Percentiles rank a stretch among this genome's conserved stretches.
Evolutionary conservation across 805 yeast species (phyloP).

Genomic region (Wilhelminamyces savonicus): DNA sequence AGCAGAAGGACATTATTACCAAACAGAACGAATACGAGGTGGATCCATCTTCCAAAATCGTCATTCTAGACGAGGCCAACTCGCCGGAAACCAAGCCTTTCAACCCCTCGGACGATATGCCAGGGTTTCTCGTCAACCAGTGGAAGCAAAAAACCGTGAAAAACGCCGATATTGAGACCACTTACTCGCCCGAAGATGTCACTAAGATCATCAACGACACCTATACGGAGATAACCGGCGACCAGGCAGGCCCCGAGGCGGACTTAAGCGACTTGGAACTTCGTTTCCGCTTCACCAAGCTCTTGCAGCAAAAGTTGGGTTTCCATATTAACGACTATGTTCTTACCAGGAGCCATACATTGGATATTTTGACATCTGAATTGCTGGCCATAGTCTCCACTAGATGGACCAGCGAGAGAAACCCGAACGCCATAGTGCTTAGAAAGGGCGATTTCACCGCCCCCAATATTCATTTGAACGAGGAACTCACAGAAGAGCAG

Average conservation of each 20-base stretch:
- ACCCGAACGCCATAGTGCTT: slow-evolving; percentile 71
- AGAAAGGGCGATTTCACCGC: slow-evolving; percentile 49
- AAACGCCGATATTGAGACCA: slow-evolving; percentile 20
- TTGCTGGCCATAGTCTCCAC: slow-evolving; percentile 33
- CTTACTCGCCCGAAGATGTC: slow-evolving; percentile 19
- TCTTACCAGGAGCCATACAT: slow-evolving; percentile 35
- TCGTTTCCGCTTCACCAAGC: slow-evolving; percentile 46
- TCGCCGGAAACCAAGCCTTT: slow-evolving; percentile 24
- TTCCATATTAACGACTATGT: slow-evolving; percentile 48
- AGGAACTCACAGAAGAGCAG: slow-evolving; percentile 40
- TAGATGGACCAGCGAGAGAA: slow-evolving; percentile 51
- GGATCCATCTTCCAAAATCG: slow-evolving; percentile 25
- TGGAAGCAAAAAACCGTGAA: slow-evolving; percentile 27
- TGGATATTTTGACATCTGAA: slow-evolving; percentile 32
- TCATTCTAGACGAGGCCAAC: slow-evolving; percentile 29
- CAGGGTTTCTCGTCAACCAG: slow-evolving; percentile 26
- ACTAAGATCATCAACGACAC: slow-evolving; percentile 18
- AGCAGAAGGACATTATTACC: slow-evolving; percentile 27
- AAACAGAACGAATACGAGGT: slow-evolving; percentile 33
- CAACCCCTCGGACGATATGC: slow-evolving; percentile 23
- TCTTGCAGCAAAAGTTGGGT: slow-evolving; percentile 42
- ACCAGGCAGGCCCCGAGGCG: slow-evolving; percentile 6
- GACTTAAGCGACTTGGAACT: slow-evolving; percentile 36
- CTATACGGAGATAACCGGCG: slow-evolving; percentile 14
- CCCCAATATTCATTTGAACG: slow-evolving; percentile 50